These are phyloP conservation scores for Malbranchea zuffiana DNA, from an alignment of 2,329 filamentous ascomycete species.

Conservation along the genomic window DNA sequence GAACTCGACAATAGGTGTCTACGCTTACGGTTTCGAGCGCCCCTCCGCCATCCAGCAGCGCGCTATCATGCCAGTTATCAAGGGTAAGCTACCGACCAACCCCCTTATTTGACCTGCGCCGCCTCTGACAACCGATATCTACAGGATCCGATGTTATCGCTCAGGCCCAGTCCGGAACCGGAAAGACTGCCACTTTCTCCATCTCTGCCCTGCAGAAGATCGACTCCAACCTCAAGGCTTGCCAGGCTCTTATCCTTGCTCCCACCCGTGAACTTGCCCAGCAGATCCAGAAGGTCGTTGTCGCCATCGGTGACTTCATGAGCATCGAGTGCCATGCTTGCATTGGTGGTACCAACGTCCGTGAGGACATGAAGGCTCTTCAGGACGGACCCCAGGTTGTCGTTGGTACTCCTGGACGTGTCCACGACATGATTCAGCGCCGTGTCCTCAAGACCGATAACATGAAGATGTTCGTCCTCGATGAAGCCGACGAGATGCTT, in stretches of 20 bases:
- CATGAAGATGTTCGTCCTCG: constrained; percentile 99
- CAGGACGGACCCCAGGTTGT: constrained; percentile 94
- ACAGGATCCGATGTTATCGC: constrained; percentile 96
- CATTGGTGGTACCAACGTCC: constrained; percentile 95
- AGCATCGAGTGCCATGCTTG: constrained; percentile 98
- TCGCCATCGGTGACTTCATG: constrained; percentile 99
- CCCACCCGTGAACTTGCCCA: constrained; percentile 97
- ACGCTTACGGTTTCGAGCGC: constrained; percentile 99
- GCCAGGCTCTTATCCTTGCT: constrained; percentile 95
- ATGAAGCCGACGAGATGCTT: constrained; percentile 99
- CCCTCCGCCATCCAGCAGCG: constrained; percentile 99
- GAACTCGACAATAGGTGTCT: constrained; percentile 55
- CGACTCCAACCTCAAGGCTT: constrained; percentile 85
- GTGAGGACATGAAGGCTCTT: constrained; percentile 97
- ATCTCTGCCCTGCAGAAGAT: constrained; percentile 99
- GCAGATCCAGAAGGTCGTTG: constrained; percentile 98
- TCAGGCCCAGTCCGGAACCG: constrained; percentile 98
- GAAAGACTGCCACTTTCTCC: constrained; percentile 99
- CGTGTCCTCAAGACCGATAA: constrained; percentile 91
- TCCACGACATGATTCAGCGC: constrained; percentile 99
- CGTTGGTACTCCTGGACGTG: constrained; percentile 94
- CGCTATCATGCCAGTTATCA: constrained; percentile 99
- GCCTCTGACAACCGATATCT: constrained; percentile 10
- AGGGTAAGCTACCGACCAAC: constrained; percentile 54
- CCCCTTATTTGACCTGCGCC: not conserved